phyloP scores from a whole-genome alignment of 768 basidiomycete species.

The Termitomyces sp. region DNA sequence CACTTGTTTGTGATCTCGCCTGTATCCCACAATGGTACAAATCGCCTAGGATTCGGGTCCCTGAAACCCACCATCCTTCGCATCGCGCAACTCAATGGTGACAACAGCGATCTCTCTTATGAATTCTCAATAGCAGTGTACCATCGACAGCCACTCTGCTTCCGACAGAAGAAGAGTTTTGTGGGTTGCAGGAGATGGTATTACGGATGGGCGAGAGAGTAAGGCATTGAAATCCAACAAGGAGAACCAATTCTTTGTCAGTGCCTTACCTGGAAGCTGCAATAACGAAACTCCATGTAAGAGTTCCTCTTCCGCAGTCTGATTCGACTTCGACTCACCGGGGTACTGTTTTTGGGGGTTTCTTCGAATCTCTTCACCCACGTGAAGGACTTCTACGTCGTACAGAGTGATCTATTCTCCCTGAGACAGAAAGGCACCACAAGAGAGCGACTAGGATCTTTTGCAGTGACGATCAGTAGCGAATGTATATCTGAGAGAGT shows the following conservation, averaged over 20 bases:
- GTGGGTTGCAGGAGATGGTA: background rate
- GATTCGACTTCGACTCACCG: no score
- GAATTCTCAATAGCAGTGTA: background rate
- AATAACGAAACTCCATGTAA: background rate
- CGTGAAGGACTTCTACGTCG: no score
- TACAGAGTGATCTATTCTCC: no score
- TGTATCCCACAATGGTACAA: background rate
- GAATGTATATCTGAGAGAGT: background rate
- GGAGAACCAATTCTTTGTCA: background rate
- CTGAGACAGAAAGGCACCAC: background rate
- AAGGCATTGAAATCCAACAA: background rate
- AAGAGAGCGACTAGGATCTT: no score
- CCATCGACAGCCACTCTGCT: no score
- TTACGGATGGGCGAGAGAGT: slow-evolving; percentile 1
- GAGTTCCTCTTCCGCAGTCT: no score
- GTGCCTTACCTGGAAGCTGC: background rate
- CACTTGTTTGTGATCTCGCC: background rate
- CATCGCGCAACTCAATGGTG: background rate
- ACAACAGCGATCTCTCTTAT: background rate
- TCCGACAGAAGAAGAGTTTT: no score
- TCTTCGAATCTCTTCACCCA: background rate
- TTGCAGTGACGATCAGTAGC: no score
- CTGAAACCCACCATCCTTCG: background rate
- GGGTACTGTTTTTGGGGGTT: no score
- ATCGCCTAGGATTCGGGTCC: background rate